A percentile compares a stretch with the other conserved stretches of the same genome.
Evolutionary conservation across 106 monocot genomes (phyloP).

Genomic region (Triglochin maritima): DNA sequence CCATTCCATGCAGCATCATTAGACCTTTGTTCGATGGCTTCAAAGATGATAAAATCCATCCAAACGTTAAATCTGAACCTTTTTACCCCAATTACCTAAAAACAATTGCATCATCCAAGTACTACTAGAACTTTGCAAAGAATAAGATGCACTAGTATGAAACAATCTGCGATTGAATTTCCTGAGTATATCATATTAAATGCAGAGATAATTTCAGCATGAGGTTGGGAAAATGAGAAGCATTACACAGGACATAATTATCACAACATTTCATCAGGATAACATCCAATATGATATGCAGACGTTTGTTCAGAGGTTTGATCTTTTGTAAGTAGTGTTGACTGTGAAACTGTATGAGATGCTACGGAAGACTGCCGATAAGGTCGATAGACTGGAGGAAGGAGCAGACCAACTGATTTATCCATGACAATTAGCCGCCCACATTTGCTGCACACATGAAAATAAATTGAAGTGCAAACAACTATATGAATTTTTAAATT

Average conservation of each 20-base stretch:
- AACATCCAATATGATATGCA: slow-evolving; percentile 76
- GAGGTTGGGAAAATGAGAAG: background rate
- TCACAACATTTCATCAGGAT: slow-evolving; percentile 26
- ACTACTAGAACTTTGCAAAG: too few relatives aligned
- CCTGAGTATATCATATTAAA: background rate
- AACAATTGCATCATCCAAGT: too few relatives aligned
- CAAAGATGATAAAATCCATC: too few relatives aligned
- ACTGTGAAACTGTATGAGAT: slow-evolving; percentile 7
- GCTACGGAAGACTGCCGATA: slow-evolving; percentile 18
- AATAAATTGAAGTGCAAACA: background rate
- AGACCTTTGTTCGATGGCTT: too few relatives aligned
- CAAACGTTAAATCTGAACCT: too few relatives aligned
- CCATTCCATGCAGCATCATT: too few relatives aligned
- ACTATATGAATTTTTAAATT: slow-evolving; percentile 6
- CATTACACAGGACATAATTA: background rate
- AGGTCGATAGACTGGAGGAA: slow-evolving; percentile 67
- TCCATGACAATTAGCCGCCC: slow-evolving; percentile 54
- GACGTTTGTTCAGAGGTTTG: slow-evolving; percentile 17
- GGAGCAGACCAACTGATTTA: slow-evolving; percentile 45
- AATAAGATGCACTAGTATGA: too few relatives aligned
- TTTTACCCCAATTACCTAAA: too few relatives aligned
- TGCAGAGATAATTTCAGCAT: background rate
- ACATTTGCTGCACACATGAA: slow-evolving; percentile 58
- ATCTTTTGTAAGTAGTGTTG: slow-evolving; percentile 16
- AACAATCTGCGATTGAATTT: too few relatives aligned